Evolutionary conservation across 2,329 filamentous ascomycete genomes (phyloP).

Genomic region (Neonectria neomacrospora): DNA sequence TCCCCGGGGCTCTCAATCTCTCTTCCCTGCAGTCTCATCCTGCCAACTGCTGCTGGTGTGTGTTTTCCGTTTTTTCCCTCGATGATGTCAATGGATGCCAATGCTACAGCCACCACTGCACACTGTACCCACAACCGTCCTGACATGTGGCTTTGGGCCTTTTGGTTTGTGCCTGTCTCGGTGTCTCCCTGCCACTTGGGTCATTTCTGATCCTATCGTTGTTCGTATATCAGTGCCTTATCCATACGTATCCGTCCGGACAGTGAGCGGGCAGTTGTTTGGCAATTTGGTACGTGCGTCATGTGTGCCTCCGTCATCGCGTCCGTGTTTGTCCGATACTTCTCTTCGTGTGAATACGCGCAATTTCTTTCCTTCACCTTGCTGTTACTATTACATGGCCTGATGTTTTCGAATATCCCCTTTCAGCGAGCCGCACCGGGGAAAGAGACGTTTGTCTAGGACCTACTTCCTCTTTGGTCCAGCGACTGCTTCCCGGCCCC

Average conservation of each 20-base stretch:
- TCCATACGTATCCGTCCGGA: background rate
- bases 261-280: background rate
- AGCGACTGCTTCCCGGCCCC: conserved; percentile 27
- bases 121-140: background rate
- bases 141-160: conserved; percentile 14
- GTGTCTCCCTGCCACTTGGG: background rate
- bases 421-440: conserved; percentile 44
- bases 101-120: conserved; percentile 1
- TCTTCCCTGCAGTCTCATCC: conserved; percentile 16
- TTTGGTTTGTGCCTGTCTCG: conserved; percentile 5
- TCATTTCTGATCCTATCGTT: background rate
- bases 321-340: conserved; percentile 31
- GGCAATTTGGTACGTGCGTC: conserved; percentile 2
- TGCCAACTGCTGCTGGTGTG: background rate
- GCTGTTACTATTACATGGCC: conserved; percentile 33
- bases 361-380: conserved; percentile 7
- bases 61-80: background rate
- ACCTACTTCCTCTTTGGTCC: conserved; percentile 44
- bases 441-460: conserved; percentile 37
- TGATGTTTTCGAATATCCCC: conserved; percentile 35
- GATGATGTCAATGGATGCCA: conserved; percentile 9
- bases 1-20: conserved; percentile 6
- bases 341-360: conserved; percentile 16
- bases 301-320: conserved; percentile 22
- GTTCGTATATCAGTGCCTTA: background rate